Percentiles rank a stretch among this genome's conserved stretches.
These are phyloP conservation scores for Coniophora puteana DNA, from an alignment of 1,284 basidiomycete genomes.

Conservation along the genomic window DNA sequence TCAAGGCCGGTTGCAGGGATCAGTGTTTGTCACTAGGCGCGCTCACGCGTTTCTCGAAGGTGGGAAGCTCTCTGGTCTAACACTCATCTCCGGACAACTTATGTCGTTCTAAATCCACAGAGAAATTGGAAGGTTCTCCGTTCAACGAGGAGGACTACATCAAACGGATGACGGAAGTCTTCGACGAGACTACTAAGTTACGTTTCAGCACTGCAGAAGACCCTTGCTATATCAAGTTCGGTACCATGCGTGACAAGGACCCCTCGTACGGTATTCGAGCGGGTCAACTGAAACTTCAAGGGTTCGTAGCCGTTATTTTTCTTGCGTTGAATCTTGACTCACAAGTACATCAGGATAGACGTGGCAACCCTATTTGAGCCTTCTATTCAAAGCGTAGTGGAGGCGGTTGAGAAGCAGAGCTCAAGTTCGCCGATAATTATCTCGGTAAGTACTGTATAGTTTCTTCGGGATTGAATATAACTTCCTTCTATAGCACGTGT, in stretches of 20 bases:
- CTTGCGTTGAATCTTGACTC: constrained; percentile 2
- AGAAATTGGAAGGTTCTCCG: constrained; percentile 24
- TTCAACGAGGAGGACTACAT: constrained; percentile 28
- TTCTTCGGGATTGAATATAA: background rate
- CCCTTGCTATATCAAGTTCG: constrained; percentile 44
- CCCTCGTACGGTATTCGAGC: constrained; percentile 35
- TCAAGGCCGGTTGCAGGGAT: constrained; percentile 28
- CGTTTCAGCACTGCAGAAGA: constrained; percentile 36
- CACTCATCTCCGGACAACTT: too few species aligned
- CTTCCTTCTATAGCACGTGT: constrained; percentile 20
- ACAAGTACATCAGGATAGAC: constrained; percentile 23
- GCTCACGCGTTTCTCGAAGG: constrained; percentile 33
- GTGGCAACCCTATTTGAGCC: constrained; percentile 42
- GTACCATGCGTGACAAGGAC: constrained; percentile 39
- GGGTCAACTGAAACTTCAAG: constrained; percentile 40
- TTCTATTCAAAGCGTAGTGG: constrained; percentile 35
- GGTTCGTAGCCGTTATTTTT: constrained; percentile 24
- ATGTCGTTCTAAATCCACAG: constrained; percentile 24
- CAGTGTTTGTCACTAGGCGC: constrained; percentile 36
- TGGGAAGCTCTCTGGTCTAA: constrained; percentile 26
- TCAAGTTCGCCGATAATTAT: constrained; percentile 24
- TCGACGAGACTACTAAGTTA: constrained; percentile 46
- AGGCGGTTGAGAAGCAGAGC: constrained; percentile 32
- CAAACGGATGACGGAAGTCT: constrained; percentile 36
- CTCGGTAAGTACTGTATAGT: constrained; percentile 19